Evolutionary conservation across 768 basidiomycete species (phyloP), one percentile per base, ranked within the genome.

Genomic region (Calocybe indica): DNA sequence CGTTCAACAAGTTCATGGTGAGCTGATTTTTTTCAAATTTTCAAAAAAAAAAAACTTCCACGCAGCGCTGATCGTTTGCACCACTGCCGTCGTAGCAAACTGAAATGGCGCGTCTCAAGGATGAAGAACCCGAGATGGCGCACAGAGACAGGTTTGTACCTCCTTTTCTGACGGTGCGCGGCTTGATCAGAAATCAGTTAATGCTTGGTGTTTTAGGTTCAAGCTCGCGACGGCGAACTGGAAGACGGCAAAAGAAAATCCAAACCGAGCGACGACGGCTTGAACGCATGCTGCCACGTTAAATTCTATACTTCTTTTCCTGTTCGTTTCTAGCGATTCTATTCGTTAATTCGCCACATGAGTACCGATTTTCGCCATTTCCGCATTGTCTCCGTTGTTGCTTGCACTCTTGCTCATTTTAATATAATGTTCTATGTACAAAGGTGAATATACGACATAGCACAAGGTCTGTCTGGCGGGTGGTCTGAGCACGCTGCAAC

Each of bases 21-120:
- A 47, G 68, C 33, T 7, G 12, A 10, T 10, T 29, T 14, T 35
- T 40, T 37, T n/a, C n/a, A n/a, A n/a, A n/a, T n/a, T n/a, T n/a
- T n/a, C n/a, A n/a, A n/a, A n/a, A n/a, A n/a, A 22, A 22, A 22
- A 22, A 22, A 22, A 22, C 22, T 22, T 22, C 22, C 22, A 22
- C 22, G 22, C 22, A 22, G 22, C 22, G 22, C 22, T 22, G 22
- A 22, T 22, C 22, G 22, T 22, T 22, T 22, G 22, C 2, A 4
- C 22, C 22, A 22, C 22, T 22, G 22, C 30, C 14, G 43, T 46
- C 56, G 22, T 71, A 88, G 85, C 80, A 87, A 74, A 69, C 75
- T 14, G 87, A 89, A 62, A 81, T 89, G 74, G 81, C 82, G 32
- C 82, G 85, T 48, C 73, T 90, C 62, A 89, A 86, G 72, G 83